Percentiles rank a stretch among this genome's conserved stretches.
Conservation (phyloP, 2,329 filamentous ascomycete genomes). For the Cercospora sesami region DNA sequence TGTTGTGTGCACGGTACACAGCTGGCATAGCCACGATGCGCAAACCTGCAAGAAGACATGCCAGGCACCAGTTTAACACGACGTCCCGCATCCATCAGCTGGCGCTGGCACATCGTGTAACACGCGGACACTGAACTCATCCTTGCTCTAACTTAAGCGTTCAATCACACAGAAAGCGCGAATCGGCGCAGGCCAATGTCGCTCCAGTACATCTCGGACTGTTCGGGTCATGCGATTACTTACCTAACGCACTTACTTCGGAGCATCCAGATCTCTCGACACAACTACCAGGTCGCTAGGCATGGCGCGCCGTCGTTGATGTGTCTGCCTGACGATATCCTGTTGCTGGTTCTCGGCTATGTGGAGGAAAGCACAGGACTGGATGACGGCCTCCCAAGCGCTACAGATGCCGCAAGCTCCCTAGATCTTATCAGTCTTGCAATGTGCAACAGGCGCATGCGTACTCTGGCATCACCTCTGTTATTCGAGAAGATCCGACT, state of each 20-base stretch:
- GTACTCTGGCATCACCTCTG: not conserved
- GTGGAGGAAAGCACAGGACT: not conserved
- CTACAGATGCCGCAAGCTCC: not conserved
- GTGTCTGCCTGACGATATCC: constrained; percentile 9
- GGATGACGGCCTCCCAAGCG: not conserved
- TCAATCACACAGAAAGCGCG: not conserved
- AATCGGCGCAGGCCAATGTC: not conserved
- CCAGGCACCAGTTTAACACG: constrained; percentile 7
- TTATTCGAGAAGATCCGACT: constrained; percentile 1
- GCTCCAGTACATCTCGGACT: constrained; percentile 6
- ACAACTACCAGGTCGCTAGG: not conserved
- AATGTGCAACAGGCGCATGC: constrained; percentile 4
- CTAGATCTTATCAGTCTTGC: not conserved
- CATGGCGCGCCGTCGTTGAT: constrained; percentile 3
- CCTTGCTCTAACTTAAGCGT: not conserved
- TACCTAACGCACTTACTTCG: not conserved
- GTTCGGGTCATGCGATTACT: not conserved
- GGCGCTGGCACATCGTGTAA: not conserved
- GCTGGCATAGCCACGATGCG: not conserved
- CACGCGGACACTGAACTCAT: not conserved
- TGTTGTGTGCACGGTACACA: not conserved
- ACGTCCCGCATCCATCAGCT: not conserved
- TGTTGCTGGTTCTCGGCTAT: constrained; percentile 1
- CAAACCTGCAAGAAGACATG: not conserved
- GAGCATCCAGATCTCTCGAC: constrained; percentile 4